Base-by-base conservation (phyloP, 495 filamentous ascomycete genomes). In the Annulohypoxylon bovei region DNA sequence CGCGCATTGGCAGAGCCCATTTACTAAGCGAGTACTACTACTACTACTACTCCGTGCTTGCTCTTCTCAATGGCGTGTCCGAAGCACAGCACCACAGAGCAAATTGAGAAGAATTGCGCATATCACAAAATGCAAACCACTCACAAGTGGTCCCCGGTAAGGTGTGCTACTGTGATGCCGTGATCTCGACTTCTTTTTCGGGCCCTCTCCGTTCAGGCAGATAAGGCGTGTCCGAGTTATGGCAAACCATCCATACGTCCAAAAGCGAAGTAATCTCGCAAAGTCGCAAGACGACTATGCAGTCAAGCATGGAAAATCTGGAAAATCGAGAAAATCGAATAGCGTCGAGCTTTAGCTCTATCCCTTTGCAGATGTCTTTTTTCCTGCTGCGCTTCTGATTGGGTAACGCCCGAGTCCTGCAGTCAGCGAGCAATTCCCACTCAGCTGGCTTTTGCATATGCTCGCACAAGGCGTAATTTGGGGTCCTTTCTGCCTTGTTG, bases 401-500 rank as follows among this genome's bases (percentile, higher is more conserved):
- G 75, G 75, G 27, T 52, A 33, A 65, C 68, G 67, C 75, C 62
- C 75, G 75, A 77, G 70, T 76, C 73, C 75, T 77, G 75, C 75
- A 73, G 75, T 77, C 75, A 77, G 75, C 75, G 75, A 70, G 47
- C 68, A 62, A 59, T 72, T 73, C 67, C 73, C 65, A 73, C 73
- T 77, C 75, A 77, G 75, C 75, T 77, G 69, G 70, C 60, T 61
- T 33, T 63, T 59, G 39, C 62, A 67, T 67, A 64, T 55, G 64
- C 67, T 42, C 39, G 67, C 46, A 77, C 75, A 75, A 77, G 75
- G 75, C 75, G 73, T 68, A 77, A 70, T 77, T 73, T 69, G 66
- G 70, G 67, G 57, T 72, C 73, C 65, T 69, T 70, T 77, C 75
- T 77, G 75, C 75, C 75, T 77, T 77, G 75, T 77, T 77, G 75